A percentile compares a stretch with the other conserved stretches of the same genome.
Evolutionary conservation across 208 protist genomes (phyloP).

Genomic region (Blastocrithidia nonstop): DNA sequence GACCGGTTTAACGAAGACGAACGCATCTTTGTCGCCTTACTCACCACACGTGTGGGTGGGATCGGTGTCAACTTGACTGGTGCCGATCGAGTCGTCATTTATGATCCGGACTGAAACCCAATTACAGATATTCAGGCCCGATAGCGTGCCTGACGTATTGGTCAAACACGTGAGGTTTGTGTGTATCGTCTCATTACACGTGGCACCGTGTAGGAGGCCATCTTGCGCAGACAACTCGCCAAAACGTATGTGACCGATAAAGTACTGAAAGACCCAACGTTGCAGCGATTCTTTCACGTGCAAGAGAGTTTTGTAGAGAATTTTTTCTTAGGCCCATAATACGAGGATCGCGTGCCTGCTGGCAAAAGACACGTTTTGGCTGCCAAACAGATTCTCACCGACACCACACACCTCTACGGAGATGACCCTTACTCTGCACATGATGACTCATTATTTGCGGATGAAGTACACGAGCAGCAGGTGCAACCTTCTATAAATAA

Average conservation of each 20-base stretch:
- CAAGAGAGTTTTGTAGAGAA: slow-evolving; percentile 79
- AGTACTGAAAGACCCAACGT: slow-evolving; percentile 90
- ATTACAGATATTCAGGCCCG: slow-evolving; percentile 81
- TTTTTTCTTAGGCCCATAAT: slow-evolving; percentile 80
- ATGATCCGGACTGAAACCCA: slow-evolving; percentile 97
- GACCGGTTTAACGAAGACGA: slow-evolving; percentile 91
- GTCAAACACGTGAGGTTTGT: slow-evolving; percentile 90
- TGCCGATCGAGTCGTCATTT: slow-evolving; percentile 96
- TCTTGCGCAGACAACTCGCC: slow-evolving; percentile 94
- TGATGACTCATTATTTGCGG: too few species aligned
- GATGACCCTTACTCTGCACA: neutral
- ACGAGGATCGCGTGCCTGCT: slow-evolving; percentile 32
- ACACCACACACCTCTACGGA: neutral
- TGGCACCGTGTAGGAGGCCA: slow-evolving; percentile 98
- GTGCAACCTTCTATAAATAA: too few species aligned
- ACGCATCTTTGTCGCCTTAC: slow-evolving; percentile 89
- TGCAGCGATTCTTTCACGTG: slow-evolving; percentile 89
- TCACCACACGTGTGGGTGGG: slow-evolving; percentile 95
- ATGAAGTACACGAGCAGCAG: too few species aligned
- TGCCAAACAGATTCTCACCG: slow-evolving; percentile 13
- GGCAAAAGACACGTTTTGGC: slow-evolving; percentile 41
- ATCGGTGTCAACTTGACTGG: slow-evolving; percentile 97
- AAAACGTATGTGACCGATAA: slow-evolving; percentile 92
- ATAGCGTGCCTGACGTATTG: slow-evolving; percentile 94
- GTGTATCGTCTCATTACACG: slow-evolving; percentile 94